Conservation (phyloP, 2,329 filamentous ascomycete genomes). For the Aureobasidium namibiae region DNA sequence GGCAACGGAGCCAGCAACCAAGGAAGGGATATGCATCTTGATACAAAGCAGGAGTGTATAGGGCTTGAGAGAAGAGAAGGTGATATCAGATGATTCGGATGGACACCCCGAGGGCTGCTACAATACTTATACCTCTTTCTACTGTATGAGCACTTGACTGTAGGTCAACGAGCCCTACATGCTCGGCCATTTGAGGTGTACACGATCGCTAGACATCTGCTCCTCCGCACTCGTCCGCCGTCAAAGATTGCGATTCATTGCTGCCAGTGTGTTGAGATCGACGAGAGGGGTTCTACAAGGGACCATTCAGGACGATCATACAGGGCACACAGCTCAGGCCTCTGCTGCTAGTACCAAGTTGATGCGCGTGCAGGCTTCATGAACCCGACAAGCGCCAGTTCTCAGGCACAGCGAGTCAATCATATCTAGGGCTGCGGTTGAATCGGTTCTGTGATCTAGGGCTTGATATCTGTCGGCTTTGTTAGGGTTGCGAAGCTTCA, state of each 20-base stretch:
- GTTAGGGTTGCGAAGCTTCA: neutral
- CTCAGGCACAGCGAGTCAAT: neutral
- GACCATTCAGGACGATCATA: neutral
- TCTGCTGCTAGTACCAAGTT: neutral
- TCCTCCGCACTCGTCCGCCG: neutral
- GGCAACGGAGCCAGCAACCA: neutral
- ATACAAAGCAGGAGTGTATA: neutral
- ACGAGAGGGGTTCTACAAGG: neutral
- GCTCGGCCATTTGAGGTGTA: neutral
- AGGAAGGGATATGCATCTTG: neutral
- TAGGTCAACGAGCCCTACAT: neutral
- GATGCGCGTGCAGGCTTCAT: neutral
- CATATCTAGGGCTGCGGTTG: neutral
- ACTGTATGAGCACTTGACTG: neutral
- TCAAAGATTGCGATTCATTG: neutral
- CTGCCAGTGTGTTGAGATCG: neutral
- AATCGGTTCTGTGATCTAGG: neutral
- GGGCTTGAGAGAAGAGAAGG: neutral
- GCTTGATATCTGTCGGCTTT: neutral
- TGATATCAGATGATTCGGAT: constrained; percentile 1
- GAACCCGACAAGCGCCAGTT: neutral
- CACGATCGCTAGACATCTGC: neutral
- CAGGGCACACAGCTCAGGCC: neutral
- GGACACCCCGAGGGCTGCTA: neutral
- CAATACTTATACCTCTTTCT: neutral